Evolutionary conservation across 2,329 filamentous ascomycete genomes (phyloP), one percentile per base, ranked within the genome.

Genomic region (Fusarium anthophilum): DNA sequence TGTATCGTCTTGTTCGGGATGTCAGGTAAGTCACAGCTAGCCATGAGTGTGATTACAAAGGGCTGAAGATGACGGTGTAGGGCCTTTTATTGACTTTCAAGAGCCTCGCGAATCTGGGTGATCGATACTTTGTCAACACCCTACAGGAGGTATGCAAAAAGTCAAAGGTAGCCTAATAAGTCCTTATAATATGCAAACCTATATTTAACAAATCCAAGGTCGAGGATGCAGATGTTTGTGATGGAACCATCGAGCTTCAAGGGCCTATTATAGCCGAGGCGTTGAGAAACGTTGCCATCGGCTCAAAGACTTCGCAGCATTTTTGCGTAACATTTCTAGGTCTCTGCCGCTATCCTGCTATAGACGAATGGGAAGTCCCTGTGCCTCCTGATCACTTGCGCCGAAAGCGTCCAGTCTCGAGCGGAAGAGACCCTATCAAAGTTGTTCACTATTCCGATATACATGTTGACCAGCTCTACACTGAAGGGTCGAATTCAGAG

Each of bases 381-480:
- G 85, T 89, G 53, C 85, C 87, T 18, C 80, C 81, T 12, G 74
- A 82, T 13, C 85, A 86, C 68, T 82, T 84, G 13, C 64, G 79
- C 22, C 75, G 76, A 22, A 74, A 66, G 20, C 83, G 86, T 20
- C 83, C 85, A 22, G 47, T 63, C 4, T 81, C 86, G 5, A 88
- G 86, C 58, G 84, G 85, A 7, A 79, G 84, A 77, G 74, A 81
- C 10, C 86, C 88, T 11, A 77, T 90, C 71, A 85, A 87, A 72
- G 82, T 91, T 9, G 87, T 90, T 30, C 89, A 91, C 75, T 88
- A 88, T 78, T 89, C 87, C 18, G 89, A 91, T 71, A 88, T 90
- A 47, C 89, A 91, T 66, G 81, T 91, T 60, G 89, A 91, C 70
- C 85, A 84, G 11, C 82, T 84, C 17, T 91, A 91, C 77, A 83